A percentile compares a stretch with the other conserved stretches of the same genome.
Conservation (phyloP, 306 rosid genomes). For the Cucumis cinereus region DNA sequence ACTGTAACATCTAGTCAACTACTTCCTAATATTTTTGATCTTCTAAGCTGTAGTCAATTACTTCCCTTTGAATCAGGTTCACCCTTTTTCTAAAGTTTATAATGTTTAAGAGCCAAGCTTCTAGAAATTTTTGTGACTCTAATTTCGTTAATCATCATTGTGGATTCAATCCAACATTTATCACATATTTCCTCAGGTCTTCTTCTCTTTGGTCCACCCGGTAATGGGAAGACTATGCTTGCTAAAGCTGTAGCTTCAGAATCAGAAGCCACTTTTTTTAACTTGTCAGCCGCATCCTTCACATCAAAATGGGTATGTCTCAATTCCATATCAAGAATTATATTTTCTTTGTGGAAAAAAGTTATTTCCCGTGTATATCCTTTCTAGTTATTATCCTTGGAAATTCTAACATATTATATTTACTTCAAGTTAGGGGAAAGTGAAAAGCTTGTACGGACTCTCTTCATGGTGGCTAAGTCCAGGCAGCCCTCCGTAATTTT, state of each 20-base stretch:
- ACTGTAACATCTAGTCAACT: not conserved
- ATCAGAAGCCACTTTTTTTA: conserved; percentile 92
- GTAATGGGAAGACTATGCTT: conserved; percentile 98
- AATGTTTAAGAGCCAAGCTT: not conserved
- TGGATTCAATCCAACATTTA: not conserved
- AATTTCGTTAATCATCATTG: not conserved
- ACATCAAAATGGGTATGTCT: conserved; percentile 92
- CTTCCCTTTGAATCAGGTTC: not conserved
- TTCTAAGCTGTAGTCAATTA: not conserved
- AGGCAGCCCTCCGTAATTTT: conserved; percentile 95
- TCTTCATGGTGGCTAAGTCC: conserved; percentile 83
- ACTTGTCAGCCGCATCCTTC: conserved; percentile 79
- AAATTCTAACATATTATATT: conserved; percentile 16
- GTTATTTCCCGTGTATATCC: not conserved
- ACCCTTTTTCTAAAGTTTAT: not conserved
- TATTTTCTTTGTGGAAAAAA: not conserved
- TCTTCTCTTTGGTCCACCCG: conserved; percentile 97
- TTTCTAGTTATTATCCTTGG: conserved; percentile 5
- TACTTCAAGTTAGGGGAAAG: conserved; percentile 56
- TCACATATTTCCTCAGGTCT: conserved; percentile 37
- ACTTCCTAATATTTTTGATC: not conserved
- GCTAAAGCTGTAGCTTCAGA: conserved; percentile 99
- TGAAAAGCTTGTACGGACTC: conserved; percentile 93
- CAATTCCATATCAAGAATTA: conserved; percentile 5
- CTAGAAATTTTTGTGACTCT: not conserved